Evolutionary conservation across 2,329 filamentous ascomycete species (phyloP), one percentile per base, ranked within the genome.

Genomic region (Coleophoma eucalyptorum): DNA sequence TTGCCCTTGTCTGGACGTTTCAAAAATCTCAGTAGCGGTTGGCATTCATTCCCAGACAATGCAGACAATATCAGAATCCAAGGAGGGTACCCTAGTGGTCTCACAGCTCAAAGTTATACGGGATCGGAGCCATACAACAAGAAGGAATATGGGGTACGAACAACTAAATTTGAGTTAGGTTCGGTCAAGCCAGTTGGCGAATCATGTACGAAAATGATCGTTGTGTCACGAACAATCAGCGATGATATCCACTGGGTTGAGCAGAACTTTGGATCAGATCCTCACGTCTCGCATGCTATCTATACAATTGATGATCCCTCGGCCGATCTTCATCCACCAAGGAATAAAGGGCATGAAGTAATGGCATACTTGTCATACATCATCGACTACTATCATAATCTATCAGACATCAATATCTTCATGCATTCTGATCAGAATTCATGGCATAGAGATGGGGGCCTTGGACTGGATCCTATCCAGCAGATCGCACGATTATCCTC

Each of bases 381-480:
- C 54, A 80, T 85, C 61, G 79, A 85, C 55, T 72, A 82, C 61
- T 86, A 85, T 64, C 69, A 83, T 41, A 65, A 74, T 12, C 72
- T 85, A 2, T 54, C 60, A 4, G 61, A 64, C 48, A 56, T 63
- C 8, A 64, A 58, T 33, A 57, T 62, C 20, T 66, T 65, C 49
- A 57, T 65, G 52, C 64, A 66, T 49, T 73, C 79, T 2, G 81
- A 85, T 57, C 61, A 74, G 72, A 42, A 73, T 74, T 46, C 60
- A 4, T 65, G 63, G 63, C 64, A 65, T 41, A 63, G 57, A 33
- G 57, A 65, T 35, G 53, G 59, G 3, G 45, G 63, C 1, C 49
- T 65, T 3, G 53, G 53, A 18, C n/a, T 50, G n/a, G 58, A 60
- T 52, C 53, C 56, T n/a, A 71, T 81, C 12, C 46, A 60, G 19